Percentiles rank a stretch among this genome's conserved stretches.
Conservation (phyloP, 2,329 filamentous ascomycete species). For the Juglanconis sp. region DNA sequence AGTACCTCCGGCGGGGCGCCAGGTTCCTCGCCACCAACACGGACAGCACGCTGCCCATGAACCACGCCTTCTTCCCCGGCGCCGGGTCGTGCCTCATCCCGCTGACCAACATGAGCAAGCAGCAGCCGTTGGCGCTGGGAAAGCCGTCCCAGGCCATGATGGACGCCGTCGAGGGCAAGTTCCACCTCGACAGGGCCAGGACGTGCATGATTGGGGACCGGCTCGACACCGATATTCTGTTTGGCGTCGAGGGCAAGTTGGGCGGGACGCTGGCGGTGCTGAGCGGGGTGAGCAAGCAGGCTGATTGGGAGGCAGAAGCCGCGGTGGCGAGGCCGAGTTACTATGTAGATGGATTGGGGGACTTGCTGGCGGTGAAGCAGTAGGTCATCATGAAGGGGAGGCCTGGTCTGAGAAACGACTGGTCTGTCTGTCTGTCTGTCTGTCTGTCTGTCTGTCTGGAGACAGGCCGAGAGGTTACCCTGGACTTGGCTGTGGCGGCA, state of each 20-base stretch:
- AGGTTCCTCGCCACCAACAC: conserved; percentile 90
- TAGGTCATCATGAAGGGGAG: background rate
- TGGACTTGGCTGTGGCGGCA: background rate
- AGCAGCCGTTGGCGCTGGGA: conserved; percentile 74
- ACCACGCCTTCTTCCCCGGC: conserved; percentile 82
- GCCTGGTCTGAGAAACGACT: no score
- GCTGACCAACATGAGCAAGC: conserved; percentile 66
- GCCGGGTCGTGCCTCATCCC: conserved; percentile 81
- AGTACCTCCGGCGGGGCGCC: conserved; percentile 80
- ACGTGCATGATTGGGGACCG: conserved; percentile 97
- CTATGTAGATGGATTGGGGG: conserved; percentile 81
- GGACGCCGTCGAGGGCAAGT: conserved; percentile 97
- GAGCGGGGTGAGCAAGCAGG: conserved; percentile 84
- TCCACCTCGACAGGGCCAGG: conserved; percentile 75
- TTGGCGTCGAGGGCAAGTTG: conserved; percentile 85
- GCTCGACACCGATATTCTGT: conserved; percentile 92
- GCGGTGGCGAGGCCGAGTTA: conserved; percentile 71
- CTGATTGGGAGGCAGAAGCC: conserved; percentile 71
- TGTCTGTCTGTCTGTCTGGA: background rate
- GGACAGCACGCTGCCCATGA: conserved; percentile 83
- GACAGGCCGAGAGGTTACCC: background rate
- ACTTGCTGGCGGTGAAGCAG: conserved; percentile 46
- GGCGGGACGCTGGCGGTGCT: conserved; percentile 89
- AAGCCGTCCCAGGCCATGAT: conserved; percentile 99
- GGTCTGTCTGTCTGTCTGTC: no score